Conservation (phyloP, 768 basidiomycete genomes). For the Rhodotorula kratochvilovae region DNA sequence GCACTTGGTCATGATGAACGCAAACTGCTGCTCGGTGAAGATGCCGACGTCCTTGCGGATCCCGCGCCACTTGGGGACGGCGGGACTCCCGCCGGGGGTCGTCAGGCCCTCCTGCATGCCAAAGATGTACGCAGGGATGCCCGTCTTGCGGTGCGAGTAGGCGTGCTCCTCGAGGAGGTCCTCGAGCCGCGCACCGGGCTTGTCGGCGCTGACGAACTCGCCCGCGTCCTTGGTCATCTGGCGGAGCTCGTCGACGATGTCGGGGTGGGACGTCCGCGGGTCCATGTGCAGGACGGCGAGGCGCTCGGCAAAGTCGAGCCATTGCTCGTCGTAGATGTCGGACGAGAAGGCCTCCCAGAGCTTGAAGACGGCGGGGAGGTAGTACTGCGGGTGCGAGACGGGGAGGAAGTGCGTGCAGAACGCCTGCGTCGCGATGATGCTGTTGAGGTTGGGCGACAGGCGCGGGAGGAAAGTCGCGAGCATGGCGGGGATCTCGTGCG, state of each 20-base stretch:
- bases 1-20: conserved; percentile 81
- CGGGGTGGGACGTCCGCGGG: conserved; percentile 69
- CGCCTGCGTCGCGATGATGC: conserved; percentile 69
- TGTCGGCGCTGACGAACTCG: conserved; percentile 5
- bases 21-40: conserved; percentile 76
- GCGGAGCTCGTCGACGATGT: conserved; percentile 55
- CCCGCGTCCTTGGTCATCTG: conserved; percentile 30
- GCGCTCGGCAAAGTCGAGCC: conserved; percentile 73
- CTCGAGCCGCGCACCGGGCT: conserved; percentile 37
- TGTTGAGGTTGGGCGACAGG: conserved; percentile 67
- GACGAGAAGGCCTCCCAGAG: conserved; percentile 86
- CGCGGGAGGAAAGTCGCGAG: conserved; percentile 75
- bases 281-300: conserved; percentile 76
- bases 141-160: conserved; percentile 33
- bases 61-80: conserved; percentile 55
- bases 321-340: conserved; percentile 82
- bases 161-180: conserved; percentile 23
- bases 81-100: conserved; percentile 51
- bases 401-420: conserved; percentile 83
- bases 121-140: conserved; percentile 48
- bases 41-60: conserved; percentile 72
- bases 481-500: conserved; percentile 80
- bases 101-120: conserved; percentile 58
- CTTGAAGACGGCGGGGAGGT: conserved; percentile 69
- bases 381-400: conserved; percentile 74